Evolutionary conservation across 768 basidiomycete species (phyloP), one percentile per base, ranked within the genome.

Genomic region (Leucocoprinus leucothites): DNA sequence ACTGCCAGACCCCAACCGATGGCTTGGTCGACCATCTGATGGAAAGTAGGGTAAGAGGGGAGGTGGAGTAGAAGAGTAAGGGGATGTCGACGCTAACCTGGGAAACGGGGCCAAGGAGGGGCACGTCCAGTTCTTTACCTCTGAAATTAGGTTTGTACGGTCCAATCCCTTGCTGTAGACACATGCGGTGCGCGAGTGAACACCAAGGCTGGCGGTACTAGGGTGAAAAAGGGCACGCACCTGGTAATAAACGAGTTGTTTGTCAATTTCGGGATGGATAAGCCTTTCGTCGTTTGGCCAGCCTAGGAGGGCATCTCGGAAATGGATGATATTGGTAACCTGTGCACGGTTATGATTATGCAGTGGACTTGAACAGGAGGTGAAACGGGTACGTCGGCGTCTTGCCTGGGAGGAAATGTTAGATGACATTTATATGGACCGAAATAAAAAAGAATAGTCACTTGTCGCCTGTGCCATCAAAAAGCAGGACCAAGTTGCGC

Each of bases 381-480:
- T 14, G 18, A 31, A 48, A 28, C 13, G 6, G n/a, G n/a, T 11
- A 36, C 35, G 34, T 53, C 41, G 4, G 52, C 44, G 45, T 53
- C 52, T 13, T 46, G 42, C 41, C 52, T 56, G 38, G 40, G 25
- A 45, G 26, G 25, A 42, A 45, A 31, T 9, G 34, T 53, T 11
- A 44, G 43, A 48, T 9, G 28, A 9, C 31, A 31, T 31, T 9
- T 9, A n/a, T n/a, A n/a, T n/a, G n/a, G n/a, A n/a, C 9, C 14
- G 52, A 11, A 53, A 9, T 46, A 28, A 21, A 14, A 13, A 16
- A 25, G 8, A 40, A 40, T 16, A 57, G 59, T 24, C 45, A 63
- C 61, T 38, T 57, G 28, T 60, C 59, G 8, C 59, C 61, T 7
- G 61, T 63, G 47, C 61, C 61, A 40, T 63, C 61, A 49, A 63